Evolutionary conservation across 768 basidiomycete species (phyloP).

Genomic region (Psilocybe sp.): DNA sequence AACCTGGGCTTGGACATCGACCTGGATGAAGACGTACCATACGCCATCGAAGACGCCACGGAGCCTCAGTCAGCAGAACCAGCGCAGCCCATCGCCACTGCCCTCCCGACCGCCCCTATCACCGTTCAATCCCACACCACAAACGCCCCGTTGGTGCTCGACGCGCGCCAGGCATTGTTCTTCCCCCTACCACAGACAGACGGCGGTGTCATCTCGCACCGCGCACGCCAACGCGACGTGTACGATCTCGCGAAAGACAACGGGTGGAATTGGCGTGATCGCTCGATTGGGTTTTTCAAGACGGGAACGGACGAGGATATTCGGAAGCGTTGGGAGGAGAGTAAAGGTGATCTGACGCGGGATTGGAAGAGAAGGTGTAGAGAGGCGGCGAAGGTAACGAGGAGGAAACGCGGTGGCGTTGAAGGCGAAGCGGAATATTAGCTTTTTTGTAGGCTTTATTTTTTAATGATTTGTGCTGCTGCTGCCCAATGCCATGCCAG

Average conservation of each 20-base stretch:
- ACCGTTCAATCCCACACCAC: constrained; percentile 20
- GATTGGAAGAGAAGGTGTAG: constrained; percentile 78
- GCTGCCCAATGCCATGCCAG: no score
- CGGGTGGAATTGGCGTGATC: constrained; percentile 47
- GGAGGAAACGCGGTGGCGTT: constrained; percentile 45
- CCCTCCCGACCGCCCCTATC: constrained; percentile 6
- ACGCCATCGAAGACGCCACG: constrained; percentile 15
- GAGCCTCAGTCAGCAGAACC: not conserved
- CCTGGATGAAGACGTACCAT: constrained; percentile 54
- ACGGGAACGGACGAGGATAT: constrained; percentile 61
- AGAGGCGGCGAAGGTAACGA: constrained; percentile 68
- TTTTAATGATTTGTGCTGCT: no score
- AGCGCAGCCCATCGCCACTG: constrained; percentile 6
- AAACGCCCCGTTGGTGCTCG: constrained; percentile 34
- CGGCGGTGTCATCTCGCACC: constrained; percentile 10
- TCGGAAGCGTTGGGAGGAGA: constrained; percentile 66
- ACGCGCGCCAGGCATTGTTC: constrained; percentile 57
- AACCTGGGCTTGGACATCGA: constrained; percentile 75
- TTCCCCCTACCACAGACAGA: constrained; percentile 46
- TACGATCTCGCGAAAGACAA: constrained; percentile 47
- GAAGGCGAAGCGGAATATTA: constrained; percentile 20
- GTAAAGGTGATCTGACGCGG: constrained; percentile 61
- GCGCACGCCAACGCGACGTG: constrained; percentile 40
- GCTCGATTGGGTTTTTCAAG: constrained; percentile 41
- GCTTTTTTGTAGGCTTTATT: not conserved